These are phyloP conservation scores for Fraxinus ornus DNA, from an alignment of 305 asterid species.

Conservation along the genomic window DNA sequence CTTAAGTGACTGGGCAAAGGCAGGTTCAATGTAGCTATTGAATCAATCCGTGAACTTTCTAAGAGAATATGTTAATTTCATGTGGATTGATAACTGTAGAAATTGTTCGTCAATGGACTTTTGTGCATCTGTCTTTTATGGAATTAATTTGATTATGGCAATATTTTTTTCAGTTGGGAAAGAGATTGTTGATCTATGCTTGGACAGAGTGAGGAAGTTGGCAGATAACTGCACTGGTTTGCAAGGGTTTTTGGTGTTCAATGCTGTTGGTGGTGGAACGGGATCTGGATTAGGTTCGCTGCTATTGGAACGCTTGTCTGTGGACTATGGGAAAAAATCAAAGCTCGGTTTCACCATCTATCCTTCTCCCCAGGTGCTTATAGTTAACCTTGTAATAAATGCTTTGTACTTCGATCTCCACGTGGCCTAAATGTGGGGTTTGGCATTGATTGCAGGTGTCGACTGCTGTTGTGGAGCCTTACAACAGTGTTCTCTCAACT, in stretches of 20 bases:
- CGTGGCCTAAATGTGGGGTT: not conserved
- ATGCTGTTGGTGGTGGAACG: conserved; percentile 54
- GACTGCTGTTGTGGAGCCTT: conserved; percentile 70
- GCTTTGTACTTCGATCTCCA: not conserved
- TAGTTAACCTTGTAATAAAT: not conserved
- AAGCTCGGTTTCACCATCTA: conserved; percentile 50
- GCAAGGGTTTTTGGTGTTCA: conserved; percentile 34
- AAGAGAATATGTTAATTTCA: not conserved
- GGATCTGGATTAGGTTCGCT: conserved; percentile 52
- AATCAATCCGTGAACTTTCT: not conserved
- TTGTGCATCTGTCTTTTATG: not conserved
- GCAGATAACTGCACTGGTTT: conserved; percentile 35
- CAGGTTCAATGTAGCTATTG: too few species aligned
- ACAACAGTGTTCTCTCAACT: conserved; percentile 67
- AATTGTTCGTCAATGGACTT: not conserved
- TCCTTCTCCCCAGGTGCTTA: conserved; percentile 50
- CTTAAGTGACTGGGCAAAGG: too few species aligned
- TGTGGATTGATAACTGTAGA: not conserved
- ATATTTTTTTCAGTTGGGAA: conserved; percentile 23
- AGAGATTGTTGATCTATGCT: conserved; percentile 31
- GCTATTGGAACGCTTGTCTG: conserved; percentile 48
- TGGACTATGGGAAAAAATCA: conserved; percentile 47
- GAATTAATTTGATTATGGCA: not conserved
- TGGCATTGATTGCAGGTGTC: conserved; percentile 43
- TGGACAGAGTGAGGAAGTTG: conserved; percentile 32